These are phyloP conservation scores for Achaetomium macrosporum DNA, from an alignment of 2,329 filamentous ascomycete genomes.

Conservation along the genomic window DNA sequence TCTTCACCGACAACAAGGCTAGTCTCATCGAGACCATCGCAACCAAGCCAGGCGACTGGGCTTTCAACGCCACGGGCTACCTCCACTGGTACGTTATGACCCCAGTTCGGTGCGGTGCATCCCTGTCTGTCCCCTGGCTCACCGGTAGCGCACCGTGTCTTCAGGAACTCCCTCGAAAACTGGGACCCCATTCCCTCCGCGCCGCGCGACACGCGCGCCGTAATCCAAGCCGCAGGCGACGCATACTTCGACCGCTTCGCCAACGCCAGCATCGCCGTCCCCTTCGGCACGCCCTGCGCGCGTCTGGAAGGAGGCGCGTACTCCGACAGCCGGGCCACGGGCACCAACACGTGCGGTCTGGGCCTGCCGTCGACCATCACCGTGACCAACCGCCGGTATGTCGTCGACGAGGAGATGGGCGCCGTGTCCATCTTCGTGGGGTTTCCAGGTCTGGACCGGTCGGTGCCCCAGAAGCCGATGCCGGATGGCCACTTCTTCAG, in stretches of 20 bases:
- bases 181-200: conserved; percentile 22
- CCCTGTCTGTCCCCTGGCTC: too few species aligned
- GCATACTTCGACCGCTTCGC: conserved; percentile 25
- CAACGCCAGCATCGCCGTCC: conserved; percentile 20
- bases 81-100: conserved; percentile 23
- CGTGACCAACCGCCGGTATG: conserved; percentile 25
- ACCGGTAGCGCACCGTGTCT: not conserved
- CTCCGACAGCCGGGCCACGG: conserved; percentile 12
- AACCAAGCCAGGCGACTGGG: conserved; percentile 25
- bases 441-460: conserved; percentile 24
- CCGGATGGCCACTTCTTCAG: conserved; percentile 27
- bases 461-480: conserved; percentile 14
- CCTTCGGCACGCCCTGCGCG: conserved; percentile 23
- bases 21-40: conserved; percentile 25
- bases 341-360: conserved; percentile 19
- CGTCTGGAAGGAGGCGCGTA: conserved; percentile 27
- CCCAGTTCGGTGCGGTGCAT: too few species aligned
- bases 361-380: conserved; percentile 21
- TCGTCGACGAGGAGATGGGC: conserved; percentile 27
- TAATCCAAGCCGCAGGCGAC: conserved; percentile 24
- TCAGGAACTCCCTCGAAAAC: conserved; percentile 15
- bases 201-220: conserved; percentile 17
- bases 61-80: conserved; percentile 24
- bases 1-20: conserved; percentile 22
- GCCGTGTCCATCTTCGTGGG: conserved; percentile 24